Percentiles rank a stretch among this genome's conserved stretches.
These are phyloP conservation scores for Nigrospora osmanthi DNA, from an alignment of 2,329 filamentous ascomycete species.

Conservation along the genomic window DNA sequence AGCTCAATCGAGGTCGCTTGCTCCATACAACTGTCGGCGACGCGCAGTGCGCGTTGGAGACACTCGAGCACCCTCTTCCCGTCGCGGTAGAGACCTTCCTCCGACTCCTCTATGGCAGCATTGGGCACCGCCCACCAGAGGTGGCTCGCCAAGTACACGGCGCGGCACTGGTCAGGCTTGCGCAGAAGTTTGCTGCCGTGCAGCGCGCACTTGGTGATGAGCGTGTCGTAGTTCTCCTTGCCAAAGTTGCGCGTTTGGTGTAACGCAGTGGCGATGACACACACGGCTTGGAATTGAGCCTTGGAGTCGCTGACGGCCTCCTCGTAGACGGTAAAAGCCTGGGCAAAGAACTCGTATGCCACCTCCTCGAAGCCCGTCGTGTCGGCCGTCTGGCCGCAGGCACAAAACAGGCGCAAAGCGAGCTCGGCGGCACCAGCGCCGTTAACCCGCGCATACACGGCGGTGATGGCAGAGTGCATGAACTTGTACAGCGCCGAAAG, in stretches of 20 bases:
- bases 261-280: slow-evolving; percentile 81
- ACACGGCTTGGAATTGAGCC: slow-evolving; percentile 96
- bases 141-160: slow-evolving; percentile 93
- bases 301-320: slow-evolving; percentile 92
- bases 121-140: slow-evolving; percentile 96
- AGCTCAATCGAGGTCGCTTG: slow-evolving; percentile 93
- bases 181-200: slow-evolving; percentile 95
- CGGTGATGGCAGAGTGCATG: slow-evolving; percentile 80
- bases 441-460: slow-evolving; percentile 79
- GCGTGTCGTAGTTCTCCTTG: slow-evolving; percentile 95
- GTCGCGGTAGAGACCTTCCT: slow-evolving; percentile 79
- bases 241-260: slow-evolving; percentile 86
- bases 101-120: slow-evolving; percentile 66
- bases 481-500: slow-evolving; percentile 86
- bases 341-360: slow-evolving; percentile 95
- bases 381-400: slow-evolving; percentile 88
- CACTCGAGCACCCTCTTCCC: slow-evolving; percentile 96
- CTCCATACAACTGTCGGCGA: slow-evolving; percentile 98
- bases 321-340: slow-evolving; percentile 97
- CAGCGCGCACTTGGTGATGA: slow-evolving; percentile 95
- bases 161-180: slow-evolving; percentile 95
- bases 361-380: slow-evolving; percentile 91
- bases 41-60: slow-evolving; percentile 85
- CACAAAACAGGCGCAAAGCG: slow-evolving; percentile 79
- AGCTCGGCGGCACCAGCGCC: slow-evolving; percentile 74